Evolutionary conservation across 768 basidiomycete species (phyloP).

Genomic region (Podaxis sp.): DNA sequence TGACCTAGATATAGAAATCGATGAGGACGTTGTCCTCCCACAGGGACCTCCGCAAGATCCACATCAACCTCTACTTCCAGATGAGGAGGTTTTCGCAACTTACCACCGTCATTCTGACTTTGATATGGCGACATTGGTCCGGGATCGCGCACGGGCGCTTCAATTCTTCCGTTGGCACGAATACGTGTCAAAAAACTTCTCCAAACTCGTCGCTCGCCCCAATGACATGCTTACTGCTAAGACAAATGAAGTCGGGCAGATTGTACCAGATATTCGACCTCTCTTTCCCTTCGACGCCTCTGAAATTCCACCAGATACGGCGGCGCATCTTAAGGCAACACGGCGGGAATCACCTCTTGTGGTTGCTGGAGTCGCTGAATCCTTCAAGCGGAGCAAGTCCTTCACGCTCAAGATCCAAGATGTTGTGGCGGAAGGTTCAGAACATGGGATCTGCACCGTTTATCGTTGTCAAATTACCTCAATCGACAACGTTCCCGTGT

Average conservation of each 20-base stretch:
- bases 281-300: slow-evolving; percentile 16
- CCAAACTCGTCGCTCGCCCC: slow-evolving; percentile 20
- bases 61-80: slow-evolving; percentile 16
- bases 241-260: slow-evolving; percentile 5
- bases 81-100: slow-evolving; percentile 23
- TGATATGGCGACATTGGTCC: slow-evolving; percentile 22
- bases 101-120: slow-evolving; percentile 25
- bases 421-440: slow-evolving; percentile 15
- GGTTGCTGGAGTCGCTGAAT: slow-evolving; percentile 6
- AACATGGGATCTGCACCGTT: slow-evolving; percentile 15
- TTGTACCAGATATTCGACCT: slow-evolving; percentile 11
- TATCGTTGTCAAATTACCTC: slow-evolving; percentile 21
- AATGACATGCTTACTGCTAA: slow-evolving; percentile 18
- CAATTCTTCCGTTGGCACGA: slow-evolving; percentile 29
- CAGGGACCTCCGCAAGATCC: slow-evolving; percentile 21
- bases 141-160: slow-evolving; percentile 23
- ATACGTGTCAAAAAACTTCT: slow-evolving; percentile 17
- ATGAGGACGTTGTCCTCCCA: slow-evolving; percentile 12
- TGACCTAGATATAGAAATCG: background rate
- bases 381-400: slow-evolving; percentile 7
- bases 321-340: slow-evolving; percentile 10
- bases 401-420: slow-evolving; percentile 17
- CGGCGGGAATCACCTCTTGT: slow-evolving; percentile 16
- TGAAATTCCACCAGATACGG: slow-evolving; percentile 16
- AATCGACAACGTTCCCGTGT: slow-evolving; percentile 19